These are phyloP conservation scores for Colletotrichum sp. DNA, from an alignment of 2,329 filamentous ascomycete species.

Conservation along the genomic window DNA sequence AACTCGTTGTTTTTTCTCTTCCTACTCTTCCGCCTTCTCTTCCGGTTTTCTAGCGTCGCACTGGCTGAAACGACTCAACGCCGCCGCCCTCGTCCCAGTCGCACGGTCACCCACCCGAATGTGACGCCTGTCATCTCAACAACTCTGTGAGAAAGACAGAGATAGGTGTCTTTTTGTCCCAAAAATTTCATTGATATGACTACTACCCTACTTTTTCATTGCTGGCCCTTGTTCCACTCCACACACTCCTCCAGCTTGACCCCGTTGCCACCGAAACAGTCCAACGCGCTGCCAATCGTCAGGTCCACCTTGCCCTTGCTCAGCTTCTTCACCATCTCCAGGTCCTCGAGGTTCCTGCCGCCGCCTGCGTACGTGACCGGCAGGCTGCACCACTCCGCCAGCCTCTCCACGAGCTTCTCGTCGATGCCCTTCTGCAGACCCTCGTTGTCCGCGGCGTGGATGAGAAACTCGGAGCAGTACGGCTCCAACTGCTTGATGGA, in stretches of 20 bases:
- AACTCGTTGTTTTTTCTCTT: neutral
- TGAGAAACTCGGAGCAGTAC: conserved; percentile 95
- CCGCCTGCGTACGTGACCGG: conserved; percentile 97
- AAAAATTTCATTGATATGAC: neutral
- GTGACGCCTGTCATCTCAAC: conserved; percentile 16
- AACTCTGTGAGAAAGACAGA: neutral
- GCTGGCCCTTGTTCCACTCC: conserved; percentile 71
- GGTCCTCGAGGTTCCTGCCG: conserved; percentile 80
- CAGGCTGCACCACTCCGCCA: conserved; percentile 87
- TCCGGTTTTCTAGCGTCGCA: conserved; percentile 5
- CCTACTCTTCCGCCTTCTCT: neutral
- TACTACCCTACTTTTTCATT: conserved; percentile 20
- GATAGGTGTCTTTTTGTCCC: neutral
- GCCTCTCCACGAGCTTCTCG: conserved; percentile 75
- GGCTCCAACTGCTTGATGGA: conserved; percentile 83
- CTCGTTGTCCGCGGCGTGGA: conserved; percentile 97
- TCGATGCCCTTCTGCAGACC: conserved; percentile 92
- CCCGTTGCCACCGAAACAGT: conserved; percentile 90
- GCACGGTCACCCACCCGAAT: conserved; percentile 9
- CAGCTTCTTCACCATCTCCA: conserved; percentile 80
- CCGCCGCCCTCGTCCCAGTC: neutral
- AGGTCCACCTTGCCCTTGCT: conserved; percentile 86
- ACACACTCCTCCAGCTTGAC: conserved; percentile 91
- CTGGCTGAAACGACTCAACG: neutral
- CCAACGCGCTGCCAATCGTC: conserved; percentile 94